These are phyloP conservation scores for Hypoxylon sp. DNA, from an alignment of 2,329 filamentous ascomycete species.

Conservation along the genomic window DNA sequence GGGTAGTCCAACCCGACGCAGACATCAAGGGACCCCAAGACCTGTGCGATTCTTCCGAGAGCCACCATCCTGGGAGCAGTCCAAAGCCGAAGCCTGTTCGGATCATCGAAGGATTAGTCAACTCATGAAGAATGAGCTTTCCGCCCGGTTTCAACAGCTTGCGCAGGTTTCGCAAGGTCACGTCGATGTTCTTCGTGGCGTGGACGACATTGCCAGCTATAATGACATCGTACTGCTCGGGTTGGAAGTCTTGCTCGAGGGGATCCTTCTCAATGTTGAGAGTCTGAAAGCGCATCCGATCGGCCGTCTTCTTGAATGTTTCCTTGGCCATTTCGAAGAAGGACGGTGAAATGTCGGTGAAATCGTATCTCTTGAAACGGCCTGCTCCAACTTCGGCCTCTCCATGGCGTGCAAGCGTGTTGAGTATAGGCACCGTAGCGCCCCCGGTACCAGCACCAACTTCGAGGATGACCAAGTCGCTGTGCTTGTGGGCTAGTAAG, in stretches of 20 bases:
- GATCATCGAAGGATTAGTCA: constrained; percentile 7
- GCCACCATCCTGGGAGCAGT: constrained; percentile 35
- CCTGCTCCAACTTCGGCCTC: background rate
- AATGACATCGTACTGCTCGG: constrained; percentile 25
- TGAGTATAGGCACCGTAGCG: constrained; percentile 11
- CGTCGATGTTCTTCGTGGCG: constrained; percentile 13
- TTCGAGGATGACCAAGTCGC: constrained; percentile 32
- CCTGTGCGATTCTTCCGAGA: constrained; percentile 10
- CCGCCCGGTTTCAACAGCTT: constrained; percentile 33
- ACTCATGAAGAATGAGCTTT: constrained; percentile 28
- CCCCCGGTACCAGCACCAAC: constrained; percentile 30
- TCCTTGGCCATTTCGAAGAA: constrained; percentile 10
- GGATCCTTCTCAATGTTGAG: constrained; percentile 37
- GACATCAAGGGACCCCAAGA: constrained; percentile 9
- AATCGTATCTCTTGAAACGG: constrained; percentile 29
- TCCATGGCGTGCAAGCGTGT: constrained; percentile 4
- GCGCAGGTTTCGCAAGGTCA: constrained; percentile 17
- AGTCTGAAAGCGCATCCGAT: constrained; percentile 22
- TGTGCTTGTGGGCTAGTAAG: constrained; percentile 23
- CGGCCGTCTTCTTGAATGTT: constrained; percentile 3
- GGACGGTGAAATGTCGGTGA: constrained; percentile 31
- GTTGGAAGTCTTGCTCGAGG: constrained; percentile 16
- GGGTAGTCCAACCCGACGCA: constrained; percentile 13
- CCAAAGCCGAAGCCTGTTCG: constrained; percentile 31
- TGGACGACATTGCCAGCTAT: constrained; percentile 33